These are phyloP conservation scores for Cynara cardunculus DNA, from an alignment of 129 eudicot genomes.

Conservation along the genomic window DNA sequence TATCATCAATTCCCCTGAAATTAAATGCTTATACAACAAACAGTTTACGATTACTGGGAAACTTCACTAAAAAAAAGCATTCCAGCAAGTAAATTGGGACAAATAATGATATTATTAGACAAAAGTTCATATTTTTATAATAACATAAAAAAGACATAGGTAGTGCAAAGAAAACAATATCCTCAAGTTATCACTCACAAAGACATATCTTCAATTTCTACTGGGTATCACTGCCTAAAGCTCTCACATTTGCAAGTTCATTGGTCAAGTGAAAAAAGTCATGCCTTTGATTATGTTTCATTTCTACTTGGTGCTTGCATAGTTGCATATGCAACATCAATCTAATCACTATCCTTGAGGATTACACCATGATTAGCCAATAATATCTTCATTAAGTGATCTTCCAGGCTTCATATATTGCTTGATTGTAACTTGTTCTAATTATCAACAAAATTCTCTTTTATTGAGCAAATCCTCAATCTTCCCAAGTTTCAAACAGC, in stretches of 20 bases:
- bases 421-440: neutral
- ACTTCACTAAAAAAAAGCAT: neutral
- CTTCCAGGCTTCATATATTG: neutral
- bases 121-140: neutral
- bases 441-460: neutral
- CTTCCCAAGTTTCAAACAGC: neutral
- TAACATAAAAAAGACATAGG: neutral
- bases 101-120: neutral
- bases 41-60: neutral
- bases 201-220: neutral
- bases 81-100: neutral
- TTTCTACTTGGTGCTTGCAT: neutral
- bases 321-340: neutral
- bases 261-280: neutral
- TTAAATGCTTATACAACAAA: neutral
- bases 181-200: neutral
- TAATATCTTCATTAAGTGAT: neutral
- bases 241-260: neutral
- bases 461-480: neutral
- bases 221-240: neutral
- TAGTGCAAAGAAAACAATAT: neutral
- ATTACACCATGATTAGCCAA: neutral
- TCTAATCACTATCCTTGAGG: neutral
- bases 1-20: neutral
- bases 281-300: neutral